These are phyloP conservation scores for Biancaea sappan DNA, from an alignment of 306 rosid species.

Conservation along the genomic window DNA sequence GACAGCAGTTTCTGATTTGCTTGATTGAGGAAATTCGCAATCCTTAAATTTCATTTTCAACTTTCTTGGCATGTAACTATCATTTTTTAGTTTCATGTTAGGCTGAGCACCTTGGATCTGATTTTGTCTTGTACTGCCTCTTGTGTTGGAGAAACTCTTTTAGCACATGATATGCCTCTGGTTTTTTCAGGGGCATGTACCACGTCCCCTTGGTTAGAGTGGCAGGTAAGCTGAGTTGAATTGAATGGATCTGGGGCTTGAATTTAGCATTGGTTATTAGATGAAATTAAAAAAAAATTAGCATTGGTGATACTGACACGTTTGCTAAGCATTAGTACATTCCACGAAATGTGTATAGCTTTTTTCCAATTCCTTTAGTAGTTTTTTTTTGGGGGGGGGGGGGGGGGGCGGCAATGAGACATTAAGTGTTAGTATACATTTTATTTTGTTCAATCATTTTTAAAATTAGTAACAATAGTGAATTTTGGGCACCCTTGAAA, in stretches of 20 bases:
- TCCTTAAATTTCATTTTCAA: neutral
- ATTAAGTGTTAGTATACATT: too few species aligned
- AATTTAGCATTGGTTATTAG: neutral
- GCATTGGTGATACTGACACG: neutral
- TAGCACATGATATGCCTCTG: neutral
- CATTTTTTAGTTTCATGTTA: neutral
- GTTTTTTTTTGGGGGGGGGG: too few species aligned
- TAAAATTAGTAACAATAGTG: too few species aligned
- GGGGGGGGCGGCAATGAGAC: too few species aligned
- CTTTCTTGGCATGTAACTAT: neutral
- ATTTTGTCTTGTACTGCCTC: neutral
- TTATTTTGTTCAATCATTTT: too few species aligned
- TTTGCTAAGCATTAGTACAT: neutral
- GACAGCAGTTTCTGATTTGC: slow-evolving; percentile 50
- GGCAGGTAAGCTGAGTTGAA: neutral
- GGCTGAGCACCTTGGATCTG: neutral
- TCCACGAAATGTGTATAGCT: neutral
- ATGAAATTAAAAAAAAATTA: neutral
- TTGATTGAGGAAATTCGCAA: slow-evolving; percentile 46
- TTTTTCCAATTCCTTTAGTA: too few species aligned
- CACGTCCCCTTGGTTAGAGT: neutral
- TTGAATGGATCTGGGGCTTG: neutral
- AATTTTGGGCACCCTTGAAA: too few species aligned
- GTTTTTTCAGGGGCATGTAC: neutral
- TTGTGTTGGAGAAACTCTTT: neutral